phyloP scores from a whole-genome alignment of 2,329 filamentous ascomycete species.

The Aspergillus sojae region DNA sequence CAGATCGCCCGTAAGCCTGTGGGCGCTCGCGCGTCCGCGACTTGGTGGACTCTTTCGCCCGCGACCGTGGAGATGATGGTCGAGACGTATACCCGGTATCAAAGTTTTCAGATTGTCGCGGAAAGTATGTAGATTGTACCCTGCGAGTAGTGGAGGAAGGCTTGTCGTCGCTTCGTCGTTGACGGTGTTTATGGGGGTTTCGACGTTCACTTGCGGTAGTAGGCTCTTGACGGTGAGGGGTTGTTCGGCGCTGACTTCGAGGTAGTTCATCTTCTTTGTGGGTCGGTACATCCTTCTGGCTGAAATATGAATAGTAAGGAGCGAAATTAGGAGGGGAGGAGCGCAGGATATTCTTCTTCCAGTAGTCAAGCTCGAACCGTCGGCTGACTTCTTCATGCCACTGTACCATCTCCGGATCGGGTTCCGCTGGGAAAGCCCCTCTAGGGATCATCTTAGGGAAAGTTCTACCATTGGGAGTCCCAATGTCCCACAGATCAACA shows the following conservation, averaged over 20 bases:
- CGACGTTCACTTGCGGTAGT: constrained; percentile 24
- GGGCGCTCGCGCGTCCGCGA: constrained; percentile 27
- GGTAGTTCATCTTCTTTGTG: constrained; percentile 24
- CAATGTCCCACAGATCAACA: constrained; percentile 74
- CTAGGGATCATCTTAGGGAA: constrained; percentile 68
- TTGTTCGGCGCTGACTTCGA: constrained; percentile 15
- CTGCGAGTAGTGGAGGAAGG: constrained; percentile 22
- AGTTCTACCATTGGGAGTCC: constrained; percentile 64
- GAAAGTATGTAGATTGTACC: constrained; percentile 20
- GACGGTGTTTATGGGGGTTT: constrained; percentile 22
- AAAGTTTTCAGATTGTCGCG: constrained; percentile 20
- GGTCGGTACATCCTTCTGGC: constrained; percentile 33
- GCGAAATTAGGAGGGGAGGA: constrained; percentile 36
- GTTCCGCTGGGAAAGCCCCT: constrained; percentile 68
- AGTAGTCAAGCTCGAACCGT: constrained; percentile 65
- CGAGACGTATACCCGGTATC: constrained; percentile 26
- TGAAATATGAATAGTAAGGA: constrained; percentile 32
- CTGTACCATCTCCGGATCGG: constrained; percentile 77
- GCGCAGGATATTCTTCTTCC: constrained; percentile 42
- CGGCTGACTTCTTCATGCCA: constrained; percentile 84
- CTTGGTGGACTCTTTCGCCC: constrained; percentile 22
- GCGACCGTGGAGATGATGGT: constrained; percentile 30
- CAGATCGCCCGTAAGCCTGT: constrained; percentile 18
- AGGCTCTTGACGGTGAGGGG: constrained; percentile 20
- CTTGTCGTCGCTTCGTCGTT: constrained; percentile 27